phyloP scores from a whole-genome alignment of 106 monocot genomes.

The Dioscorea alata region DNA sequence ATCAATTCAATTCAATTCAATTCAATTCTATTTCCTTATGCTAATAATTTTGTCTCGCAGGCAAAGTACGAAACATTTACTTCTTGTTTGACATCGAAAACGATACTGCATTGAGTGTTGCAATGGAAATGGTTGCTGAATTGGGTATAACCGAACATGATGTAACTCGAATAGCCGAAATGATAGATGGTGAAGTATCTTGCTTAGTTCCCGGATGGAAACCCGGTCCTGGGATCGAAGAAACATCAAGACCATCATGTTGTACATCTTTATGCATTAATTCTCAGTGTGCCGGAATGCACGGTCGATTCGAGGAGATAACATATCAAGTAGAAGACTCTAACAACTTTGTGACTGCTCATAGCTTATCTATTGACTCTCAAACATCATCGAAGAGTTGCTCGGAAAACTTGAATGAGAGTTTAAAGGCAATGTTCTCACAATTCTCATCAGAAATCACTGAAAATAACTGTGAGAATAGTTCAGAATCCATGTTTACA shows the following conservation, averaged over 20 bases:
- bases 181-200: slow-evolving; percentile 78
- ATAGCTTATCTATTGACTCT: slow-evolving; percentile 8
- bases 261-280: slow-evolving; percentile 38
- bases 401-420: background rate
- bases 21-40: background rate
- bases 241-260: slow-evolving; percentile 29
- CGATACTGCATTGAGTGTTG: slow-evolving; percentile 83
- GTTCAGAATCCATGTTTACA: slow-evolving; percentile 3
- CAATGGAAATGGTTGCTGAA: slow-evolving; percentile 87
- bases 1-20: no score
- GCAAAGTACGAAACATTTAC: slow-evolving; percentile 68
- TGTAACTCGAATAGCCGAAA: slow-evolving; percentile 79
- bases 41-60: slow-evolving; percentile 33
- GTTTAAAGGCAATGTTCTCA: no score
- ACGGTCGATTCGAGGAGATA: slow-evolving; percentile 78
- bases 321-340: slow-evolving; percentile 42
- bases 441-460: no score
- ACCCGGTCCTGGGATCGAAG: slow-evolving; percentile 50
- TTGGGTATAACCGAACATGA: slow-evolving; percentile 78
- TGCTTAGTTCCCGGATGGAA: slow-evolving; percentile 79
- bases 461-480: background rate
- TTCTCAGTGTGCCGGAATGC: slow-evolving; percentile 39
- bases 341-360: slow-evolving; percentile 5
- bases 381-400: slow-evolving; percentile 1
- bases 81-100: slow-evolving; percentile 71